Evolutionary conservation across 2,329 filamentous ascomycete genomes (phyloP).

Genomic region (Beauveria brongniartii): DNA sequence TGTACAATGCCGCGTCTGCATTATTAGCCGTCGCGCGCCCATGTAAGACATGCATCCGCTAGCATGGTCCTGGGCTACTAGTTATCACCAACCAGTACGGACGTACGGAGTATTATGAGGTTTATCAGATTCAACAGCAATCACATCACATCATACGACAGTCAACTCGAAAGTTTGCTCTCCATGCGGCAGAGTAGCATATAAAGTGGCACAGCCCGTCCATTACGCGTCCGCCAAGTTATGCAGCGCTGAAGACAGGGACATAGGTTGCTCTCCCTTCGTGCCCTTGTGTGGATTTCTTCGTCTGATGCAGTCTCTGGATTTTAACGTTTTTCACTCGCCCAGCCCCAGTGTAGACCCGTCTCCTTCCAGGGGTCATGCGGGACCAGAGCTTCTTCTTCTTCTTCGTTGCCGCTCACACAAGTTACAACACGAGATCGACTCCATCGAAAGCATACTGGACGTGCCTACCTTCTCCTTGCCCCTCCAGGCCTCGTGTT

Average conservation of each 20-base stretch:
- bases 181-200: not conserved
- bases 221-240: not conserved
- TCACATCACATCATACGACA: not conserved
- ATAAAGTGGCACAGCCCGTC: not conserved
- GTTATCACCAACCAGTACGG: too few species aligned
- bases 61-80: too few species aligned
- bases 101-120: too few species aligned
- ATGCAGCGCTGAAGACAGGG: not conserved
- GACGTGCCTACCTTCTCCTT: not conserved
- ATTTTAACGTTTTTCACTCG: too few species aligned
- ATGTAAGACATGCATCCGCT: slow-evolving; percentile 4
- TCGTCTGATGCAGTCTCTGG: not conserved
- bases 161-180: not conserved
- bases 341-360: not conserved
- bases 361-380: not conserved
- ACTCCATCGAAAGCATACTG: not conserved
- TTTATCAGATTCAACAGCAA: not conserved
- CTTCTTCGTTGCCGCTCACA: not conserved
- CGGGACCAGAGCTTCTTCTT: not conserved
- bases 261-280: not conserved
- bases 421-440: not conserved
- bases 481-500: not conserved
- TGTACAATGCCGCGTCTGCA: not conserved
- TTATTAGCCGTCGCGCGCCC: not conserved
- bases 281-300: not conserved